Base-by-base conservation (phyloP, 345 rosid genomes). In the Cardamine occulta region DNA sequence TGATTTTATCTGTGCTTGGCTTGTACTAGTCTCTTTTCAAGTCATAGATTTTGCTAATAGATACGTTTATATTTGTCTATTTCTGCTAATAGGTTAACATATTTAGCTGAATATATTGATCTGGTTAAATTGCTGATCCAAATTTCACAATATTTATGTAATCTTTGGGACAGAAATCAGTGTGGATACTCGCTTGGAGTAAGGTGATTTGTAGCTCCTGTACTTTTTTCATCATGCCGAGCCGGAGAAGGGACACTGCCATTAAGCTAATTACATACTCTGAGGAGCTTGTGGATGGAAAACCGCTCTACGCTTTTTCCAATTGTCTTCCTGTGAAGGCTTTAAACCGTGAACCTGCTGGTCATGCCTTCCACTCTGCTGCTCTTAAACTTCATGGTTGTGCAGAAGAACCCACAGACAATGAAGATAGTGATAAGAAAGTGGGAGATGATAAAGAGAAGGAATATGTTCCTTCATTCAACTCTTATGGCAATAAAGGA, bases 321-420 rank as follows among this genome's bases (percentile, higher is more conserved):
- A 96, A 93, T 79, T 82, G 88, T 78, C 88, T 87, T 77, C 97
- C 99, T 17, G 73, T 88, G 37, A 96, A 96, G 86, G 93, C 93
- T 57, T 70, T 63, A 35, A 84, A 84, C 37, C 89, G 82, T 53
- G 99, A 96, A 73, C 98, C 99, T 56, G 98, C 99, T 74, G 99
- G 97, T 18, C 94, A 86, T 80, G 68, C 97, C 74, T 96, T 93
- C 66, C 98, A 96, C 69, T 60, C 81, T 78, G 91, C 88, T 83
- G 98, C 94, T 70, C 92, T 88, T 48, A 96, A 89, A 80, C 87
- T 96, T 12, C 70, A 80, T 65, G 99, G 99, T 37, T 87, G 82
- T 54, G 92, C 74, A 68, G 87, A 89, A 74, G 90, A 88, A 59
- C 76, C 80, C 37, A 78, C 54, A 45, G 81, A 60, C 37, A 78